Percentiles rank a stretch among this genome's conserved stretches.
These are phyloP conservation scores for Phlyctochytrium planicorne DNA, from an alignment of 192 early-diverging fungal species.

Conservation along the genomic window DNA sequence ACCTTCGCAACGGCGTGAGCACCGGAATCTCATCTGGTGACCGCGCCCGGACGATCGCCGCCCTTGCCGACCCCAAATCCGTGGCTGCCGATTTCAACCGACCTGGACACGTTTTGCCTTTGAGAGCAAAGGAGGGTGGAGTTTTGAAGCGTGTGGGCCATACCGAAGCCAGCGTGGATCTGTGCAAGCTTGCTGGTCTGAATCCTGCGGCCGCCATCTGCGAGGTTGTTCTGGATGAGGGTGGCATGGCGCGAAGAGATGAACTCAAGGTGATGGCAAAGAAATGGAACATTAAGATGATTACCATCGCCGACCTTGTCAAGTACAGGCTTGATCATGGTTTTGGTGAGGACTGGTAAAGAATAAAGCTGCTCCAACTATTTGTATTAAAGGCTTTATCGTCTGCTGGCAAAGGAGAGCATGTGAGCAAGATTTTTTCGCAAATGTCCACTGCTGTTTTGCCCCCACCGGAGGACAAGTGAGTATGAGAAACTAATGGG, in stretches of 20 bases:
- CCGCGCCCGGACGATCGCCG: constrained; percentile 73
- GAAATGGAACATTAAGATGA: constrained; percentile 78
- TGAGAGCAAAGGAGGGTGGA: constrained; percentile 79
- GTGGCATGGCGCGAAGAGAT: constrained; percentile 91
- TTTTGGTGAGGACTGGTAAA: constrained; percentile 22
- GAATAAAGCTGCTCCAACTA: no score
- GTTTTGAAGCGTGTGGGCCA: constrained; percentile 88
- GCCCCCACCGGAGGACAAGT: no score
- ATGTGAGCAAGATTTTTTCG: no score
- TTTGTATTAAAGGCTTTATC: no score
- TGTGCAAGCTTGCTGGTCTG: constrained; percentile 81
- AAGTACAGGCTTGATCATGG: constrained; percentile 65
- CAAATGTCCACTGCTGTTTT: no score
- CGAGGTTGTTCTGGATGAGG: constrained; percentile 90
- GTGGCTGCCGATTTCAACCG: constrained; percentile 72
- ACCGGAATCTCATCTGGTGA: constrained; percentile 97
- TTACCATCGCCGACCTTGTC: constrained; percentile 86
- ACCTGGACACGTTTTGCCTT: constrained; percentile 93
- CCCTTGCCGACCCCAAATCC: constrained; percentile 68
- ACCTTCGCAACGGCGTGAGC: constrained; percentile 67
- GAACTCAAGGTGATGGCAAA: constrained; percentile 86
- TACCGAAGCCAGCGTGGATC: constrained; percentile 89
- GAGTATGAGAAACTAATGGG: no score
- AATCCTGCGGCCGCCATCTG: constrained; percentile 86
- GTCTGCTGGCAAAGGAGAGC: no score